Evolutionary conservation across 2,329 filamentous ascomycete genomes (phyloP), one percentile per base, ranked within the genome.

Genomic region (Paecilomyces dactylethromorphus): DNA sequence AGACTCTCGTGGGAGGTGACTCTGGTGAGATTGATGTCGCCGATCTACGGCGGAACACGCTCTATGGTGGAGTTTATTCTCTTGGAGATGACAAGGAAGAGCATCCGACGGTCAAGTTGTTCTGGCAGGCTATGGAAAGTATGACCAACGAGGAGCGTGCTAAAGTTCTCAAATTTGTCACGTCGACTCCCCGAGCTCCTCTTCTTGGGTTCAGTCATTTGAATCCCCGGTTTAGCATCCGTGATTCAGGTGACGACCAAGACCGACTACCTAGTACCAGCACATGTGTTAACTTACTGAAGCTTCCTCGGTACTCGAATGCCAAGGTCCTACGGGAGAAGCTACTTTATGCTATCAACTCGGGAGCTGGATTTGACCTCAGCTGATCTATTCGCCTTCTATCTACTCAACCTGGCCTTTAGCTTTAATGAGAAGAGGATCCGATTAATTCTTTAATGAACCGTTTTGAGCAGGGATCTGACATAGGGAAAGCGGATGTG

Each of bases 81-180:
- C 87, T 97, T 62, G 94, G 94, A n/a, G 88, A 96, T 69, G 93
- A 97, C 68, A 84, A 87, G 3, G 74, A 86, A 59, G 93, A 99
- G 68, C 94, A 99, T 69, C 87, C 89, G 0, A 94, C 90, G 0
- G 82, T 99, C 54, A 80, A 88, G 70, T 78, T 95, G 56, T 97
- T 99, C 78, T 99, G 94, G 94, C 82, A 90, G 63, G 92, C 96
- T 54, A 88, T 99, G 87, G 82, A 84, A 58, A 79, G 80, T 3
- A 83, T 99, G 61, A 81, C 82, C 10, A 92, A 97, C 67, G 80
- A 80, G 22, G 90, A 97, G 71, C 83, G 91, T 3, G 82, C 92
- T 24, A 90, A 92, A 58, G 90, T 99, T 60, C 82, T 99, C 63
- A 96, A 96, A 69, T 99, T 97, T 66, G 94, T 97, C 53, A 99